phyloP scores from a whole-genome alignment of 768 basidiomycete species.

The Rhizopogon roseolus region DNA sequence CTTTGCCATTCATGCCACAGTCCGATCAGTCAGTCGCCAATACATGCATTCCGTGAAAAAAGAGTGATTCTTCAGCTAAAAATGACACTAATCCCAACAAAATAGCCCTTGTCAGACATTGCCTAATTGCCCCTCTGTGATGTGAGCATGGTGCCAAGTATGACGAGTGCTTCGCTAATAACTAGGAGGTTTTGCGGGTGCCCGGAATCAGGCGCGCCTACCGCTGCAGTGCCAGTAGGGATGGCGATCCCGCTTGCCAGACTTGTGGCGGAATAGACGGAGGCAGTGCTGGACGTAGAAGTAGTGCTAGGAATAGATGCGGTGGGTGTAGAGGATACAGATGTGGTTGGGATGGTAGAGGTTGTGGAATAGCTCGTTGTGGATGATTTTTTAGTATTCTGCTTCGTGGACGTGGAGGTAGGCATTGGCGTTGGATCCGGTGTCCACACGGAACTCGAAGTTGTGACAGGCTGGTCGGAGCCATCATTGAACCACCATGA shows the following conservation, averaged over 20 bases:
- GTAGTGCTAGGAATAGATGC: too few species aligned
- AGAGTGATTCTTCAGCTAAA: background rate
- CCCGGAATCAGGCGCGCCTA: background rate
- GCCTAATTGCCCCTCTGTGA: background rate
- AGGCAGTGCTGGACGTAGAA: too few species aligned
- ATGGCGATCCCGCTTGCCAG: too few species aligned
- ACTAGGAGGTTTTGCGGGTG: background rate
- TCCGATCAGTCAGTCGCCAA: too few species aligned
- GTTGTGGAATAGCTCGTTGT: background rate
- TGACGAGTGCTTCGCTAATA: background rate
- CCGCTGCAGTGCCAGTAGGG: background rate
- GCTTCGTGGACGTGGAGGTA: background rate
- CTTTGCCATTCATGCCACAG: too few species aligned
- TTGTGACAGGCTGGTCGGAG: conserved; percentile 10
- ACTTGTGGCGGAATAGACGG: too few species aligned
- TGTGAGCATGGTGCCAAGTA: background rate
- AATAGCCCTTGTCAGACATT: background rate
- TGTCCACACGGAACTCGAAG: background rate
- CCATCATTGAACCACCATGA: conserved; percentile 52
- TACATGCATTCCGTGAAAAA: too few species aligned
- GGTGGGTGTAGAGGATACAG: too few species aligned
- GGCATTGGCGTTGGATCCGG: background rate
- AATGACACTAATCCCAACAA: background rate
- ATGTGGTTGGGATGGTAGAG: background rate
- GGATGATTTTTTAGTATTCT: background rate